Evolutionary conservation across 495 filamentous ascomycete genomes (phyloP).

Genomic region (Aspergillus incahuasiensis): DNA sequence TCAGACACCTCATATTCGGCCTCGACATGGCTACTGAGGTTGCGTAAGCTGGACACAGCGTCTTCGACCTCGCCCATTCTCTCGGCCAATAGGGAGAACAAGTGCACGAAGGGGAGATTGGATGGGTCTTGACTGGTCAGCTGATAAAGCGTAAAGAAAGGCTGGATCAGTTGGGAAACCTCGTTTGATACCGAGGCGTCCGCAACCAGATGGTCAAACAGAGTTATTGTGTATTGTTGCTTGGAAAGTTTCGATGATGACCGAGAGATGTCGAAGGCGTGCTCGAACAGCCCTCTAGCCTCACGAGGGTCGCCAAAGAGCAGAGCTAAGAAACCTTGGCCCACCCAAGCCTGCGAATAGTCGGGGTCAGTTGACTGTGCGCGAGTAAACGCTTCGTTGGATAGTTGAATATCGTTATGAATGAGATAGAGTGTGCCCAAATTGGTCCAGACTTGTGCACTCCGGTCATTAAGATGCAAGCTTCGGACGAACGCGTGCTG

Average conservation of each 20-base stretch:
- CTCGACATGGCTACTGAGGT: conserved; percentile 65
- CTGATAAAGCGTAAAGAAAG: conserved; percentile 84
- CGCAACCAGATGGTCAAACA: conserved; percentile 71
- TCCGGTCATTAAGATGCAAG: conserved; percentile 84
- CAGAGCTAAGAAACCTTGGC: conserved; percentile 80
- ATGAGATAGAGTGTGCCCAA: conserved; percentile 80
- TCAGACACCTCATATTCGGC: conserved; percentile 79
- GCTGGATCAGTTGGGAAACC: conserved; percentile 59
- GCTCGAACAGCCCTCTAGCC: conserved; percentile 81
- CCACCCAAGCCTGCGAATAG: conserved; percentile 87
- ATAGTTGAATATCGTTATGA: conserved; percentile 74
- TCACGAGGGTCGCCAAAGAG: conserved; percentile 67
- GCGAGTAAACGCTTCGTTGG: conserved; percentile 82
- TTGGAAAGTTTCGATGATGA: conserved; percentile 66
- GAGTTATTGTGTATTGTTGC: conserved; percentile 67
- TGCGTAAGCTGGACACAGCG: conserved; percentile 61
- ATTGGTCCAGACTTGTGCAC: conserved; percentile 82
- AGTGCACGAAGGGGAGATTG: conserved; percentile 68
- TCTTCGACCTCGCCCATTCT: conserved; percentile 61
- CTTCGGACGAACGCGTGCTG: conserved; percentile 95
- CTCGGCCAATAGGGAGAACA: conserved; percentile 76
- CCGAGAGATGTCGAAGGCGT: conserved; percentile 88
- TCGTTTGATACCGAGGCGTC: conserved; percentile 53
- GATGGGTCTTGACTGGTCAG: conserved; percentile 61
- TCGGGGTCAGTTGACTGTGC: conserved; percentile 93